Conservation (phyloP, 106 monocot genomes). For the Alisma plantagoaquatica region DNA sequence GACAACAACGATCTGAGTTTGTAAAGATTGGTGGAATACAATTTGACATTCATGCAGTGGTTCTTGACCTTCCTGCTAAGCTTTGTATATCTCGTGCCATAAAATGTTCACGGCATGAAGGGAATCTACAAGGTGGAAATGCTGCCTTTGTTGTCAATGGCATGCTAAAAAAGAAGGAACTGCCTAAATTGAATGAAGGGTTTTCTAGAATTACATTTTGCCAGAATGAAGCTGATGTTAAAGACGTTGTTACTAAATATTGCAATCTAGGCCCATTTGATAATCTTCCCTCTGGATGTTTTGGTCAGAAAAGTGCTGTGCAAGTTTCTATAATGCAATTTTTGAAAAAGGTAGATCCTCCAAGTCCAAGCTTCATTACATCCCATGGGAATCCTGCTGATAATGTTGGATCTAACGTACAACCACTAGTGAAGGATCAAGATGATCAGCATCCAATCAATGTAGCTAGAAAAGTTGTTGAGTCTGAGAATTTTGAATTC, state of each 20-base stretch:
- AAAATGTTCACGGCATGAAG: slow-evolving; percentile 74
- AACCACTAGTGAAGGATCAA: neutral
- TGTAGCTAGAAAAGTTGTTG: no score
- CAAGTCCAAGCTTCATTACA: no score
- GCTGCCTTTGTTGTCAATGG: slow-evolving; percentile 91
- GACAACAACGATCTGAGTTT: slow-evolving; percentile 69
- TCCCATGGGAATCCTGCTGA: no score
- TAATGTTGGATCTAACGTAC: slow-evolving; percentile 10
- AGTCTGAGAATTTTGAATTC: no score
- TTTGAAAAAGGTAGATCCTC: slow-evolving; percentile 62
- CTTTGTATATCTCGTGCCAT: slow-evolving; percentile 84
- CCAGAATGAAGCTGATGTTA: slow-evolving; percentile 54
- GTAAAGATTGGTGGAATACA: slow-evolving; percentile 44
- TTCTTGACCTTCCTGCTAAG: slow-evolving; percentile 77
- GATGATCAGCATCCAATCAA: neutral
- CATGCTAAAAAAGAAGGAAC: slow-evolving; percentile 85
- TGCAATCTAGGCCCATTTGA: slow-evolving; percentile 39
- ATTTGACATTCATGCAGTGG: slow-evolving; percentile 64
- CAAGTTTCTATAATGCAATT: slow-evolving; percentile 89
- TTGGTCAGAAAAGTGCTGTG: slow-evolving; percentile 66
- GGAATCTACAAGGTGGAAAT: slow-evolving; percentile 85
- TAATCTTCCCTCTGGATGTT: slow-evolving; percentile 53
- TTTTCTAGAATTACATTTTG: slow-evolving; percentile 80
- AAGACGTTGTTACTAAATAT: slow-evolving; percentile 47
- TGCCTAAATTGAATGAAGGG: slow-evolving; percentile 67